Evolutionary conservation across 2,329 filamentous ascomycete genomes (phyloP), one percentile per base, ranked within the genome.

Genomic region (Endocalyx cinctus): DNA sequence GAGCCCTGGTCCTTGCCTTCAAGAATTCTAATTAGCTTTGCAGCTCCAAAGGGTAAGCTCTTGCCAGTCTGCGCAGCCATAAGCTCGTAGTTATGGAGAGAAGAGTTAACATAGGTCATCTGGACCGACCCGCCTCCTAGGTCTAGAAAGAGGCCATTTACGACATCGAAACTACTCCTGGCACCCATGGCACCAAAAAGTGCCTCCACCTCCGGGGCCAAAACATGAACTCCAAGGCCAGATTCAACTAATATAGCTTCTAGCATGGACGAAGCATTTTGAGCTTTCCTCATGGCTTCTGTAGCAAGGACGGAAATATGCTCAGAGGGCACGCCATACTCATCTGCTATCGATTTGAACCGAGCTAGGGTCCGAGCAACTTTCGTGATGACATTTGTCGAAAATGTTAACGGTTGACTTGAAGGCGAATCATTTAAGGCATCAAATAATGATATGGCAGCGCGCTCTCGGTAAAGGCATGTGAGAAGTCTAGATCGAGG

Each of bases 361-460:
- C 79, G 77, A 15, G 74, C 64, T 10, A 95, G 63, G 2, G 79
- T 77, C 19, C 71, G 60, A 5, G 85, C 63, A 10, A 95, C 85
- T n/a, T 70, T 61, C 2, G 60, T 43, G 38, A 94, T 86, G 6
- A 77, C 82, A 5, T 68, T 55, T 0, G 56, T 26, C 0, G 74
- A 67, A 38, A 82, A 78, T 1, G 57, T 38, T 13, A 64, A 48
- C 12, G 29, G 58, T 15, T 34, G 48, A 29, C 17, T 33, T 3
- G 56, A 50, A 8, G 57, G 54, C 17, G 60, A 69, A 46, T 64
- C 68, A 69, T 66, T 86, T 60, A 81, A 62, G 1, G 87, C 87
- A 53, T 95, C 87, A 61, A 92, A 94, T 10, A 96, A 73, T 2
- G 88, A 95, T 37, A 96, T 92, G 15, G 72, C 75, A 8, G 79